phyloP scores from a whole-genome alignment of 352 stramenopile genomes.

The Globisporangium emineosum region DNA sequence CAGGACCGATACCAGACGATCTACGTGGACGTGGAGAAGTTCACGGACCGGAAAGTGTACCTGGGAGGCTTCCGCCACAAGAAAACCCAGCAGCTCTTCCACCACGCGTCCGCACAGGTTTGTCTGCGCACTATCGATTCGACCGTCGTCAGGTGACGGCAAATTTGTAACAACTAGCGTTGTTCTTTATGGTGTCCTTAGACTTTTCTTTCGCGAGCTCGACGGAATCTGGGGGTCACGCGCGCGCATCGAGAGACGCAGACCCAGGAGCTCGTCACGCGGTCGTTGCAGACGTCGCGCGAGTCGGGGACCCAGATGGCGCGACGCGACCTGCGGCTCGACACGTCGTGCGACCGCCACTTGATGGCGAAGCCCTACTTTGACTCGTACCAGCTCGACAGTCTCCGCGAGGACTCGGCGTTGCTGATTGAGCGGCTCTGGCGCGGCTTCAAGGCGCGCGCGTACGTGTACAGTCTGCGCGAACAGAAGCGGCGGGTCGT shows the following conservation, averaged over 20 bases:
- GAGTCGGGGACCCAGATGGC: slow-evolving; percentile 91
- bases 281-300: slow-evolving; percentile 80
- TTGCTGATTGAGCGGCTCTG: slow-evolving; percentile 88
- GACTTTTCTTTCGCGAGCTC: slow-evolving; percentile 53
- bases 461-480: slow-evolving; percentile 45
- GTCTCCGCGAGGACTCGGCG: slow-evolving; percentile 65
- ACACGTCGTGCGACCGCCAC: slow-evolving; percentile 59
- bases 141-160: not conserved
- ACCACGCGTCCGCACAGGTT: slow-evolving; percentile 88
- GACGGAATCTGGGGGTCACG: slow-evolving; percentile 29
- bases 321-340: slow-evolving; percentile 65
- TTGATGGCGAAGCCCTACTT: slow-evolving; percentile 82
- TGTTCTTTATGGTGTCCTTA: slow-evolving; percentile 10
- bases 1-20: slow-evolving; percentile 50
- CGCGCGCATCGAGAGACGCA: slow-evolving; percentile 85
- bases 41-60: slow-evolving; percentile 76
- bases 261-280: slow-evolving; percentile 76
- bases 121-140: not conserved
- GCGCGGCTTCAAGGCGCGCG: slow-evolving; percentile 69
- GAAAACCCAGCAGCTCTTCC: slow-evolving; percentile 86
- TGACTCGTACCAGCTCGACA: slow-evolving; percentile 86
- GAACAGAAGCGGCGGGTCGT: slow-evolving; percentile 34
- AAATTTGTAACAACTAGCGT: not conserved
- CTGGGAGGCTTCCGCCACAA: slow-evolving; percentile 88
- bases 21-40: slow-evolving; percentile 75